phyloP scores from a whole-genome alignment of 1,284 basidiomycete genomes.

The Boletus semigastroideus region DNA sequence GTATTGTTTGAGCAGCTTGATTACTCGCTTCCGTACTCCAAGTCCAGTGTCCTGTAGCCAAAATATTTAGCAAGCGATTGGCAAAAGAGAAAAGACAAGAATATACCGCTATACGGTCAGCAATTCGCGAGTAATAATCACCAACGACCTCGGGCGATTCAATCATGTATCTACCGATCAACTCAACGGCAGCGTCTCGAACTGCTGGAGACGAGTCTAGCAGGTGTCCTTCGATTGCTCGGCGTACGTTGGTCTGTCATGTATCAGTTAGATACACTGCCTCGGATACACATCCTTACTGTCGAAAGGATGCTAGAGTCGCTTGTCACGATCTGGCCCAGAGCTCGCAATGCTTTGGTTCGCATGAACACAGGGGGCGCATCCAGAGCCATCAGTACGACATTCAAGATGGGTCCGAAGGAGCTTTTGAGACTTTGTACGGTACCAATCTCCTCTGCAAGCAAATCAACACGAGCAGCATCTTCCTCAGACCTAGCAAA shows the following conservation, averaged over 20 bases:
- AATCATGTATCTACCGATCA: conserved; percentile 94
- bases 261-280: conserved; percentile 4
- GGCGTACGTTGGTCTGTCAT: conserved; percentile 66
- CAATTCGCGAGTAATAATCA: conserved; percentile 84
- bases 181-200: conserved; percentile 91
- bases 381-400: conserved; percentile 75
- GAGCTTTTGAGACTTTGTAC: conserved; percentile 73
- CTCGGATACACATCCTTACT: conserved; percentile 42
- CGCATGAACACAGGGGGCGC: conserved; percentile 83
- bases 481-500: conserved; percentile 63
- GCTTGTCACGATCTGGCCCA: conserved; percentile 82
- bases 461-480: conserved; percentile 57
- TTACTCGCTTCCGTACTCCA: conserved; percentile 90
- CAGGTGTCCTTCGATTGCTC: conserved; percentile 85
- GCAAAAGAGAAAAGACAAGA: not conserved
- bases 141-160: conserved; percentile 81
- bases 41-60: conserved; percentile 81
- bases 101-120: conserved; percentile 82
- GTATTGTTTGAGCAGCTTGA: conserved; percentile 87
- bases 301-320: conserved; percentile 81
- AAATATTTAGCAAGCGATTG: not conserved
- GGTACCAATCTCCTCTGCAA: conserved; percentile 75
- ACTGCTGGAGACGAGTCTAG: conserved; percentile 90
- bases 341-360: conserved; percentile 85
- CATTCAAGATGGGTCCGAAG: conserved; percentile 78